A percentile compares a stretch with the other conserved stretches of the same genome.
phyloP scores from a whole-genome alignment of 1,284 basidiomycete genomes.

The Paramarasmius palmivorus region DNA sequence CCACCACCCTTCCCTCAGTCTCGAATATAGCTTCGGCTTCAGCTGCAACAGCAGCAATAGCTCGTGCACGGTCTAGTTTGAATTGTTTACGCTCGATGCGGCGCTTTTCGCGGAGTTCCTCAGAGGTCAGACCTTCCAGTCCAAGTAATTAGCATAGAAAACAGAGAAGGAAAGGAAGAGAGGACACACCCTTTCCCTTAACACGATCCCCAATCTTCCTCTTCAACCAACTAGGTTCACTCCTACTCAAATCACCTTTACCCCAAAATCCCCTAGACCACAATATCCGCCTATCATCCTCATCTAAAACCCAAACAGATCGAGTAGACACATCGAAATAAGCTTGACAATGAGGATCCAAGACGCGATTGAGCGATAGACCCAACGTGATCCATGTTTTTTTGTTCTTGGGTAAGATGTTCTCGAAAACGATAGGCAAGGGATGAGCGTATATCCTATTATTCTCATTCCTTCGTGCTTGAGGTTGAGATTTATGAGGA shows the following conservation, averaged over 20 bases:
- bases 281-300: conserved; percentile 63
- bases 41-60: conserved; percentile 70
- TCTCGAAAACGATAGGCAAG: conserved; percentile 59
- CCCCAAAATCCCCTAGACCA: conserved; percentile 97
- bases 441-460: conserved; percentile 67
- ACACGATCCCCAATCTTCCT: conserved; percentile 72
- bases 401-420: conserved; percentile 38
- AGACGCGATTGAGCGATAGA: conserved; percentile 41
- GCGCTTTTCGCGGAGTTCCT: conserved; percentile 85
- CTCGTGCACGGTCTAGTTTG: conserved; percentile 86
- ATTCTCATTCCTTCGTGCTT: conserved; percentile 58
- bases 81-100: conserved; percentile 86
- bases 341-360: conserved; percentile 57
- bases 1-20: conserved; percentile 62
- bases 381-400: conserved; percentile 50
- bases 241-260: conserved; percentile 91
- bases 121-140: conserved; percentile 81
- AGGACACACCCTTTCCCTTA: conserved; percentile 29
- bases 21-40: conserved; percentile 75
- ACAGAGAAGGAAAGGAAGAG: conserved; percentile 5
- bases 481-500: conserved; percentile 47
- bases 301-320: conserved; percentile 78
- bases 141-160: too few relatives aligned
- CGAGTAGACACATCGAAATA: conserved; percentile 72
- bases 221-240: conserved; percentile 92